Percentiles rank a stretch among this genome's conserved stretches.
These are phyloP conservation scores for Fusarium agapanthi DNA, from an alignment of 2,329 filamentous ascomycete species.

Conservation along the genomic window DNA sequence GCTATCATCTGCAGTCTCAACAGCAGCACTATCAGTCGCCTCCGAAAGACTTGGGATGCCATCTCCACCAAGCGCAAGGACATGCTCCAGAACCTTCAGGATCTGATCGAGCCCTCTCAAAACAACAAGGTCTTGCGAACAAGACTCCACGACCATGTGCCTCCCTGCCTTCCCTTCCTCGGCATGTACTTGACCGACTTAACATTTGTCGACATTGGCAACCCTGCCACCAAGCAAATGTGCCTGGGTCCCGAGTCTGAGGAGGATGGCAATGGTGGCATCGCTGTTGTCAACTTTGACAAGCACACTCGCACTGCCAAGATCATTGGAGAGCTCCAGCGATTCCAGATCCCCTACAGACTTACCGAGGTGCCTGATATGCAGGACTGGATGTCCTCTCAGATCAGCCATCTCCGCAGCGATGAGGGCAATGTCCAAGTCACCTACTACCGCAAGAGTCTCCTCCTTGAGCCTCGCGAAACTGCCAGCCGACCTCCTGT, in stretches of 20 bases:
- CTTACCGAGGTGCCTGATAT: constrained; percentile 85
- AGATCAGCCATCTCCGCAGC: constrained; percentile 78
- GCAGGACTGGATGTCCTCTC: constrained; percentile 89
- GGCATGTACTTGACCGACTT: constrained; percentile 97
- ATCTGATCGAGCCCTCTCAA: constrained; percentile 87
- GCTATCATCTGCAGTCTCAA: constrained; percentile 95
- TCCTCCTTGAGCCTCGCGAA: constrained; percentile 82
- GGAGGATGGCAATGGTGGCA: constrained; percentile 70
- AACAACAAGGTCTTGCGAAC: constrained; percentile 90
- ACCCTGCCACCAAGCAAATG: constrained; percentile 83
- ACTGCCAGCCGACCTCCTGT: constrained; percentile 45
- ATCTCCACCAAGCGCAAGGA: constrained; percentile 86
- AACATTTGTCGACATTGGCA: constrained; percentile 95
- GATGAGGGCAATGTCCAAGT: constrained; percentile 66
- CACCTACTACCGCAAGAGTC: constrained; percentile 80
- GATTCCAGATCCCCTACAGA: constrained; percentile 93
- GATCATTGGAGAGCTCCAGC: constrained; percentile 94
- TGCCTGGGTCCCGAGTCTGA: constrained; percentile 56
- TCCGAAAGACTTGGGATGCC: constrained; percentile 91
- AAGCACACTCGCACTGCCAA: constrained; percentile 95
- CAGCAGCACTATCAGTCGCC: constrained; percentile 86
- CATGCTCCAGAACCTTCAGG: constrained; percentile 79
- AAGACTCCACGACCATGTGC: constrained; percentile 83
- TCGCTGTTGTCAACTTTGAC: constrained; percentile 95
- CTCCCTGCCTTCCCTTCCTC: constrained; percentile 93